Evolutionary conservation across 257 asterid species (phyloP), one percentile per base, ranked within the genome.

Genomic region (Catharanthus roseus): DNA sequence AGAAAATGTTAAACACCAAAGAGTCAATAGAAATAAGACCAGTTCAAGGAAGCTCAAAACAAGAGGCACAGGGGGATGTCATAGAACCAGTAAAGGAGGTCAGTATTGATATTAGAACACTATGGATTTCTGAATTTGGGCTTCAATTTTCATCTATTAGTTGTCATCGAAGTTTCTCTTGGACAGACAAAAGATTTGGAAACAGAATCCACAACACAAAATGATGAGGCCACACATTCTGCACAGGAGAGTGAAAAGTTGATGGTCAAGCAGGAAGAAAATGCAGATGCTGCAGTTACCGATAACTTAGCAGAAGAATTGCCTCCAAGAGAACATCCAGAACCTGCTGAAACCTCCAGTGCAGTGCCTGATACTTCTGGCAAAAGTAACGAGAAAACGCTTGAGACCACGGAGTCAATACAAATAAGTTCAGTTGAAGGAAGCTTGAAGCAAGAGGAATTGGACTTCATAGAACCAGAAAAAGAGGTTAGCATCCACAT

Each of bases 401-500:
- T 16, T 5, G 53, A 54, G 55, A 57, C 38, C 10, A 56, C 18
- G 45, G 44, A 6, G 4, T 10, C 36, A 16, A 57, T 10, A 60
- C 36, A n/a, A 10, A 58, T 8, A 21, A 41, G 5, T 11, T 18
- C 28, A 62, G 26, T 19, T 34, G 68, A 62, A 38, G 29, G 47
- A 62, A 62, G 24, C 44, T 33, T 21, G 13, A 19, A 61, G 21
- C 6, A 55, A 33, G 45, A 18, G 44, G 19, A 33, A 44, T 36
- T 12, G 36, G 67, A 39, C 1, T 41, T 62, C 31, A n/a, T n/a
- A 39, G 51, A 71, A 57, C 47, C 58, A 58, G 47, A 44, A 57
- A 34, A 44, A 42, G 58, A 57, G 68, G 67, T 71, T n/a, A 70
- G 54, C 45, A 1, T 42, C 31, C 28, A 71, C 42, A 57, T 5